Evolutionary conservation across 2,329 filamentous ascomycete species (phyloP), one percentile per base, ranked within the genome.

Genomic region (Escovopsis sp.): DNA sequence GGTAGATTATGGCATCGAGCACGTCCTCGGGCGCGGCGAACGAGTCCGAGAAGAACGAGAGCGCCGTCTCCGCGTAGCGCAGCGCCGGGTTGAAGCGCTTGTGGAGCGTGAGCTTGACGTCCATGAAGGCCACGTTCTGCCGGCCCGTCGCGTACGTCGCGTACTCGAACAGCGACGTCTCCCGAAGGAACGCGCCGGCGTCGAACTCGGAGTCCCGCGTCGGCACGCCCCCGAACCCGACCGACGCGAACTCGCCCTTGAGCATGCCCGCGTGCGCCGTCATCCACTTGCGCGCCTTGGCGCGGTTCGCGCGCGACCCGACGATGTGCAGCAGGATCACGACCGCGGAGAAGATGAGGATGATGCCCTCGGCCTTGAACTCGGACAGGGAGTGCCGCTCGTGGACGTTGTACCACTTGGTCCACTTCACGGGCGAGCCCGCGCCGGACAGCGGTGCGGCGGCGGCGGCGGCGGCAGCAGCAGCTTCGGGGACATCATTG

Each of bases 401-500:
- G 73, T 94, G 91, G 47, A 96, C 70, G 43, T 87, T 86, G 67
- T 96, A 98, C 91, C 91, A 98, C 69, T 85, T 86, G 40, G 87
- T 94, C 62, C 82, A 95, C 12, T 84, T 83, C 24, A 70, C 66
- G 5, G 43, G 40, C 33, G 39, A 60, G 36, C 66, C 67, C 45
- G 72, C 69, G 14, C 62, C 57, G 27, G 66, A 57, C 39, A 63
- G 60, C 35, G 66, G 59, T 24, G 63, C 62, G 31, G 60, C 62
- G 45, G 70, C 60, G 43, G 69, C 62, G 48, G 70, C 63, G 45
- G 68, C 63, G 44, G 63, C 63, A 36, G 67, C 62, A 37, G 62
- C 60, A 39, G 67, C 59, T 45, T 73, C 64, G 43, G 72, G 72
- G 20, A 68, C 61, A 43, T 84, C 79, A 15, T 82, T 77, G 49